These are phyloP conservation scores for Oryza nivara DNA, from an alignment of 176 grass and related monocot species.

Conservation along the genomic window DNA sequence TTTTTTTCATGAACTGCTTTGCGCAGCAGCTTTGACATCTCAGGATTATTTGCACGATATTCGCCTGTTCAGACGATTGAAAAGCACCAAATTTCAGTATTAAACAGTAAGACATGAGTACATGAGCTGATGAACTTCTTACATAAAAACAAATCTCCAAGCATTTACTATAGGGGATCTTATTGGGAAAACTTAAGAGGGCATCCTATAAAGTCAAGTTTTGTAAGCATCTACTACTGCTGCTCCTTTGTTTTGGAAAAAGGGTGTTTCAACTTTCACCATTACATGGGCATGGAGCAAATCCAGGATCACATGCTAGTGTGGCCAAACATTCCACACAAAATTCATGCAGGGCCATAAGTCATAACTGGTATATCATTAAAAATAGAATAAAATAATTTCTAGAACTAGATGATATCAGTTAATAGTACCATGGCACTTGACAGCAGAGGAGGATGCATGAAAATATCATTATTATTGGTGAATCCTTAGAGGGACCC, in stretches of 20 bases:
- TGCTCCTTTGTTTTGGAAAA: too few species aligned
- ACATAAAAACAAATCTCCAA: constrained; percentile 33
- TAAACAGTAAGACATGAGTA: neutral
- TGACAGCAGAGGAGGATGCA: constrained; percentile 1
- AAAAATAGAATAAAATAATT: neutral
- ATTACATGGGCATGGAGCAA: too few species aligned
- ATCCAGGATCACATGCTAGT: neutral
- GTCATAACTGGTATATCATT: neutral
- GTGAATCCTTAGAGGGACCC: neutral
- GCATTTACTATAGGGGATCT: neutral
- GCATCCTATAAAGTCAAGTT: too few species aligned
- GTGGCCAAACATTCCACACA: neutral
- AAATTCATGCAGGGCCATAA: neutral
- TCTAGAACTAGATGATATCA: neutral
- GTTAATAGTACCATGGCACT: constrained; percentile 10
- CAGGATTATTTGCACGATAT: constrained; percentile 98
- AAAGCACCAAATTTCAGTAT: constrained; percentile 13
- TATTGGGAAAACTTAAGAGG: too few species aligned
- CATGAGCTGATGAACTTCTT: neutral
- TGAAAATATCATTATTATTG: neutral
- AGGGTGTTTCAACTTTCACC: too few species aligned
- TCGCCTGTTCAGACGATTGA: constrained; percentile 61
- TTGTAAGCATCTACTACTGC: too few species aligned
- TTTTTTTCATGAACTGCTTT: constrained; percentile 89
- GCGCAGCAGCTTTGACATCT: constrained; percentile 96